phyloP scores from a whole-genome alignment of 139 green algal genomes.

The Chlorella sp. region DNA sequence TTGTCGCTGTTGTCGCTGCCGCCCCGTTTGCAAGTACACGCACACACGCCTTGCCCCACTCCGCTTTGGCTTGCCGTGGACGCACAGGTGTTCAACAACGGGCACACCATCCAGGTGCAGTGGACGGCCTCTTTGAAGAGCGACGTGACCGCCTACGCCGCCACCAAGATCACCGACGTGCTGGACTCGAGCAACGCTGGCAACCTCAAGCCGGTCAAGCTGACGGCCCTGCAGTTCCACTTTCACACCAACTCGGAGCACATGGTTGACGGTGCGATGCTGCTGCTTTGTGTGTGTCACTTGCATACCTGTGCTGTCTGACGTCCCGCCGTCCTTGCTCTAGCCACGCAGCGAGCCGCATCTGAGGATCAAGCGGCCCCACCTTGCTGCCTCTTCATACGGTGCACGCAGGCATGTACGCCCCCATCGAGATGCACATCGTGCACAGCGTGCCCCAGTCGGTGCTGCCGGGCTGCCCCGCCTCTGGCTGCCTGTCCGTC shows the following conservation, averaged over 20 bases:
- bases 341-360: no score
- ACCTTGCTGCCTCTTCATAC: no score
- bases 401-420: not conserved
- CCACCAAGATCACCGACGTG: conserved; percentile 2
- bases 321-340: no score
- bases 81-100: conserved; percentile 10
- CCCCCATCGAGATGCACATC: conserved; percentile 23
- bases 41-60: no score
- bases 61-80: no score
- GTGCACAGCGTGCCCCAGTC: conserved; percentile 12
- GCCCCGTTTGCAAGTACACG: no score
- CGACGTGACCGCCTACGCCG: not conserved
- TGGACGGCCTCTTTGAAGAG: not conserved
- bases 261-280: no score
- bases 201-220: not conserved
- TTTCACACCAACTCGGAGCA: conserved; percentile 18
- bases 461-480: conserved; percentile 9
- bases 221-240: conserved; percentile 22
- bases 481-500: conserved; percentile 12
- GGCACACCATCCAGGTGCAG: conserved; percentile 14
- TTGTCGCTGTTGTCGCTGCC: no score
- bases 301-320: no score
- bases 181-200: not conserved
- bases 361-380: no score
- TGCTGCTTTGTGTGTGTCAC: no score